phyloP scores from a whole-genome alignment of 148 eudicot genomes.

The Rhododendron mucronatum region DNA sequence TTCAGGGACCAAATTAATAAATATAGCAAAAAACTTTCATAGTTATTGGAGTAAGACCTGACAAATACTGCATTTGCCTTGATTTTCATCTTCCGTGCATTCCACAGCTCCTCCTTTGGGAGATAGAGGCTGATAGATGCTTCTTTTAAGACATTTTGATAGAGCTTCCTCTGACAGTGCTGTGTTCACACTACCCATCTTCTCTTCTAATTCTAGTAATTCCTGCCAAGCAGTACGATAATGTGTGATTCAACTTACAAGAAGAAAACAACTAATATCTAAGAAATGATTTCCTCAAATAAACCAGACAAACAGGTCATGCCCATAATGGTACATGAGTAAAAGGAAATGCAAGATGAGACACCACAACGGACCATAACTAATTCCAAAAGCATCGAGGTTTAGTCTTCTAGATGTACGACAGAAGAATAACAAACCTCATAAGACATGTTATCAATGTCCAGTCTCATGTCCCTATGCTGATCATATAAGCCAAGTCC shows the following conservation, averaged over 20 bases:
- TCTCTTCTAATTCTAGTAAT: slow-evolving; percentile 85
- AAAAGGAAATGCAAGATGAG: not conserved
- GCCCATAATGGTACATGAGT: not conserved
- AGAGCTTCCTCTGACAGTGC: slow-evolving; percentile 70
- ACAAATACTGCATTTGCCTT: slow-evolving; percentile 83
- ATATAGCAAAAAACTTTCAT: not conserved
- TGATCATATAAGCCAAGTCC: slow-evolving; percentile 74
- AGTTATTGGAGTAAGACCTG: slow-evolving; percentile 45
- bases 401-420: not conserved
- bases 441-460: slow-evolving; percentile 92
- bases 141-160: slow-evolving; percentile 49
- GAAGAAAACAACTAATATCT: not conserved
- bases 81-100: slow-evolving; percentile 33
- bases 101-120: slow-evolving; percentile 14
- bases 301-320: not conserved
- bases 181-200: slow-evolving; percentile 91
- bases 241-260: not conserved
- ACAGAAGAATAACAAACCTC: slow-evolving; percentile 44
- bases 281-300: not conserved
- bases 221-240: slow-evolving; percentile 43
- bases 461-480: slow-evolving; percentile 94
- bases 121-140: slow-evolving; percentile 32
- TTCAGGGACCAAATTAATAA: not conserved
- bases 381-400: not conserved
- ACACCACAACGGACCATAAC: not conserved